Base-by-base conservation (phyloP, 106 monocot genomes). In the Allium fistulosum region DNA sequence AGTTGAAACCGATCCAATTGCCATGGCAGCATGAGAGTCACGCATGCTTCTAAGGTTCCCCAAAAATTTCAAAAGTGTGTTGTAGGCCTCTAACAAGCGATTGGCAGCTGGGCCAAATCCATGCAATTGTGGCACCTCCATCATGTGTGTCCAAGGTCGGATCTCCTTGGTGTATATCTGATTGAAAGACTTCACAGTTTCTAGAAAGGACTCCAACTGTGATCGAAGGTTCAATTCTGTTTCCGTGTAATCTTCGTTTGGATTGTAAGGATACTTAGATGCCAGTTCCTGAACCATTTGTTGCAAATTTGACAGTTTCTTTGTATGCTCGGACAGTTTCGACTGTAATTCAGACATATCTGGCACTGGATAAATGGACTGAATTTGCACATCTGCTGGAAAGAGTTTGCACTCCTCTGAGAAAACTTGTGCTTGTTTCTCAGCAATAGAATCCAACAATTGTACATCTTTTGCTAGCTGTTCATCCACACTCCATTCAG, bases 81-180 rank as follows among this genome's bases (percentile, higher is more conserved):
- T 89, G 67, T 97, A 97, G 47, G 92, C 97, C 78, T 97, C 92
- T 71, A 97, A 71, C 65, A 97, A 77, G 53, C 92, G 92, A 80
- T 97, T 92, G 49, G 97, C 97, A 61, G 97, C 92, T 60, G 97
- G 97, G 48, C 97, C 97, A 77, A 97, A 92, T 5, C 97, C 97
- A 77, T 92, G 89, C 78, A 97, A 66, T 76, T 97, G 92, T 27
- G 97, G 97, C 27, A 97, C 97, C 72, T 92, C 97, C 97, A 97
- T 97, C 89, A 97, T 97, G 51, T 97, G 84, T 9, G 97, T 97
- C 97, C 97, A 97, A 68, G 97, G 97, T 7, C 89, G 92, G 67
- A 97, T 97, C 68, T 97, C 97, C 97, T 92, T 97, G 4, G 88
- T 87, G 65, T 92, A 97, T 59, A 97, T 92, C 51, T 79, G 68